Evolutionary conservation across 169 alveolate genomes (phyloP), one percentile per base, ranked within the genome.

Genomic region (Cryptosporidium sp.): DNA sequence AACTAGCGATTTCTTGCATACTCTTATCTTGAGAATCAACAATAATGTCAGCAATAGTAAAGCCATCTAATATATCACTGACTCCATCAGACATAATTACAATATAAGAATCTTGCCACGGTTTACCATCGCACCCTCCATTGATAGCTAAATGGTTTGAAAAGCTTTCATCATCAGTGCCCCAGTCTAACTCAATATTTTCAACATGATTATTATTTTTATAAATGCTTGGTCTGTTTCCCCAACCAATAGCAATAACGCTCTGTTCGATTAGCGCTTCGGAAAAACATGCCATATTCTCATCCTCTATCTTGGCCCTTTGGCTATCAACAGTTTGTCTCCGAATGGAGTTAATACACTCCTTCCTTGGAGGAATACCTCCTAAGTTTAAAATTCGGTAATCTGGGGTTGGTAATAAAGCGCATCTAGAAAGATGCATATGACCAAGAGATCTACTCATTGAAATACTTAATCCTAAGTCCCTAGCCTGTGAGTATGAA

Each of bases 391-490:
- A 35, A 51, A 75, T 60, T 37, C 39, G 42, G 56, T 75, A 75
- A n/a, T 75, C 86, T 12, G 86, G 86, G 18, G 58, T 75, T 8
- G 86, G 86, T 8, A 75, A 33, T 18, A 75, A 60, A 12, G 86
- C 86, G 42, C 86, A 75, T 18, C 86, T 53, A n/a, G 86, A 75
- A 35, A 75, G 72, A 42, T 75, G 72, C 86, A 75, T 75, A 23
- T 75, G 86, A 4, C 86, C 86, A 5, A 75, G 86, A 58, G 86
- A 75, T 75, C 86, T 75, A 44, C 86, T 75, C 86, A 75, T 75
- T 5, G 86, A 75, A 52, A 75, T 75, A 29, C 86, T 75, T 44
- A 75, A 39, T 4, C 86, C 86, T 65, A 75, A 21, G 10, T 75
- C 86, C 18, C 86, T 75, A 14, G 86, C 86, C 60, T 75, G 86